A percentile compares a stretch with the other conserved stretches of the same genome.
Evolutionary conservation across 2,329 filamentous ascomycete genomes (phyloP).

Genomic region (Coniochaeta sp.): DNA sequence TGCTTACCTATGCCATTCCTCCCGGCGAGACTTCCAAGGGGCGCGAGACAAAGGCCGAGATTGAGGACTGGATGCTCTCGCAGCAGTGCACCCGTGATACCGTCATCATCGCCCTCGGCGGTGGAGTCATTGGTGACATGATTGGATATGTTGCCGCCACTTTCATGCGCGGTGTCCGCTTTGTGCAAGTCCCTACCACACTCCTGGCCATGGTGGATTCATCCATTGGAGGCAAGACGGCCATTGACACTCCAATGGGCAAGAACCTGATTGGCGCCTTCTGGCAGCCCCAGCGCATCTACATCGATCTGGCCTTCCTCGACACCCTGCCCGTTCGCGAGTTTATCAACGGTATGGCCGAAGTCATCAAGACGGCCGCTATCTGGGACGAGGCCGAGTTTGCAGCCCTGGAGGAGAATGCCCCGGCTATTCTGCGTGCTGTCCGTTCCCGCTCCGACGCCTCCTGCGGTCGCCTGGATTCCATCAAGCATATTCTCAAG

Average conservation of each 20-base stretch:
- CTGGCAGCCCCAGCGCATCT: conserved; percentile 92
- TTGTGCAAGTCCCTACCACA: conserved; percentile 94
- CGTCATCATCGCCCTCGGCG: conserved; percentile 88
- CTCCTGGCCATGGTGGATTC: conserved; percentile 97
- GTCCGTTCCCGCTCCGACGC: conserved; percentile 55
- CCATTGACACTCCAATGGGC: conserved; percentile 90
- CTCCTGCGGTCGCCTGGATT: conserved; percentile 44
- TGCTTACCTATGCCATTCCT: conserved; percentile 80
- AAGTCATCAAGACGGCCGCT: conserved; percentile 95
- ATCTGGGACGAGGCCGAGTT: conserved; percentile 93
- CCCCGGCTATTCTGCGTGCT: conserved; percentile 65
- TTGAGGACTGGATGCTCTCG: conserved; percentile 94
- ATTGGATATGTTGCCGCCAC: conserved; percentile 96
- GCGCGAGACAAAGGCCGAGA: conserved; percentile 85
- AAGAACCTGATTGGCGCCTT: conserved; percentile 96
- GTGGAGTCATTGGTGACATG: conserved; percentile 96
- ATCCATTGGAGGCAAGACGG: conserved; percentile 96
- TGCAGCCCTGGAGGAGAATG: conserved; percentile 73
- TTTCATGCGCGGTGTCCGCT: conserved; percentile 95
- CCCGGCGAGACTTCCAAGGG: conserved; percentile 94
- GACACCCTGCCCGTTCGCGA: conserved; percentile 85
- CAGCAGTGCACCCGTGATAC: conserved; percentile 92
- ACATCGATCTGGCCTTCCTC: conserved; percentile 87
- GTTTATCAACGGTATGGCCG: conserved; percentile 98
- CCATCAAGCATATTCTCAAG: conserved; percentile 65